These are phyloP conservation scores for Theobroma grandiflorum DNA, from an alignment of 441 rosid species.

Conservation along the genomic window DNA sequence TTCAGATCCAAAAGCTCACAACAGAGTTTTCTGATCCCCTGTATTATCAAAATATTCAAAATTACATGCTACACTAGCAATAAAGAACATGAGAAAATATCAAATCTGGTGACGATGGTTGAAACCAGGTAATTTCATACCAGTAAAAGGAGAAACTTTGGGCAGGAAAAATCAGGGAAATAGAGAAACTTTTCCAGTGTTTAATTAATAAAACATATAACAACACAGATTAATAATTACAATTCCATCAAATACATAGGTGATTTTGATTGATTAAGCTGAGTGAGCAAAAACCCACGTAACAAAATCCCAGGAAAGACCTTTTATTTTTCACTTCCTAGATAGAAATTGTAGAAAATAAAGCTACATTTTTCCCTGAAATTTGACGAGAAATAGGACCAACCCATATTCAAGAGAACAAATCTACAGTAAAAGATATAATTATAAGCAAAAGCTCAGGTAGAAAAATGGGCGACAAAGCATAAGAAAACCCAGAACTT, in stretches of 20 bases:
- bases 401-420: not conserved
- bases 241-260: not conserved
- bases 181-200: not conserved
- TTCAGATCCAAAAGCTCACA: conserved; percentile 97
- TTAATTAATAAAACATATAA: not conserved
- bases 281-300: not conserved
- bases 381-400: conserved; percentile 1
- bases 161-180: not conserved
- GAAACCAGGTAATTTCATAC: not conserved
- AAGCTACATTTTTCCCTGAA: conserved; percentile 6
- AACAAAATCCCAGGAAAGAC: not conserved
- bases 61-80: not conserved
- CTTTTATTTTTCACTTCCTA: not conserved
- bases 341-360: not conserved
- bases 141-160: not conserved
- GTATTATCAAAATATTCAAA: conserved; percentile 31
- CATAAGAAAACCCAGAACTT: not conserved
- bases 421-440: not conserved
- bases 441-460: not conserved
- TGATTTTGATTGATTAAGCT: not conserved
- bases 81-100: not conserved
- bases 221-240: not conserved
- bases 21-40: conserved; percentile 93
- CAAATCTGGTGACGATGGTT: not conserved
- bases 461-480: not conserved